These are phyloP conservation scores for Cinnamomum chago DNA, from an alignment of 164 flowering plant genomes.

Conservation along the genomic window DNA sequence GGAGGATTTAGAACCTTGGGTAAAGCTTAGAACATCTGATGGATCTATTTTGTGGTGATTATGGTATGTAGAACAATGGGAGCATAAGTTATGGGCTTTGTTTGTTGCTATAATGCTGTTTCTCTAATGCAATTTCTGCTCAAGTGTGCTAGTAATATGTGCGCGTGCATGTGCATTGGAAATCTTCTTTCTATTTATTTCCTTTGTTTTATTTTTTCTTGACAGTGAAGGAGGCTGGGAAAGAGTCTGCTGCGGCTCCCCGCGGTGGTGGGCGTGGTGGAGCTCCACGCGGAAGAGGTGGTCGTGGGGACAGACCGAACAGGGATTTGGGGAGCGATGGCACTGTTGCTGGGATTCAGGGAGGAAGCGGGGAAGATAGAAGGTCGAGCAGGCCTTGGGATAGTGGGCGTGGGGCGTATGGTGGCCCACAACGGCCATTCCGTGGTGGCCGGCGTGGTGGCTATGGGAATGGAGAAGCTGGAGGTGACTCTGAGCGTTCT, in stretches of 20 bases:
- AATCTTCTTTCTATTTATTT: not conserved
- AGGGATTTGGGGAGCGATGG: constrained; percentile 10
- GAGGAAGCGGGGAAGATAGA: constrained; percentile 6
- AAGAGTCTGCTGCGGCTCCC: constrained; percentile 3
- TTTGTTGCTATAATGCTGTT: no score
- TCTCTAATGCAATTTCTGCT: no score
- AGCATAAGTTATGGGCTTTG: no score
- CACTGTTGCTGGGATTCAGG: constrained; percentile 7
- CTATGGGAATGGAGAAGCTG: constrained; percentile 31
- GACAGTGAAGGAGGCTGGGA: constrained; percentile 19
- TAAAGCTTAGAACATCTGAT: no score
- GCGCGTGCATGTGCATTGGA: not conserved
- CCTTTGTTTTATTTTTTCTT: not conserved
- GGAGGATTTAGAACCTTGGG: no score
- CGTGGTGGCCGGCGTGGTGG: constrained; percentile 14
- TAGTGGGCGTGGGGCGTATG: constrained; percentile 7
- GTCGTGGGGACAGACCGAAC: constrained; percentile 14
- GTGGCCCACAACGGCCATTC: constrained; percentile 6
- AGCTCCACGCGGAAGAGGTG: constrained; percentile 20
- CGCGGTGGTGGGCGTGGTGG: constrained; percentile 12
- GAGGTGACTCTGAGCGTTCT: constrained; percentile 18
- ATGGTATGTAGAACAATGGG: no score
- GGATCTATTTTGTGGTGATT: no score
- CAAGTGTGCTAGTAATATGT: no score
- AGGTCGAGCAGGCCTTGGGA: constrained; percentile 17